phyloP scores from a whole-genome alignment of 495 filamentous ascomycete genomes.

The Talaromyces wortmannii region DNA sequence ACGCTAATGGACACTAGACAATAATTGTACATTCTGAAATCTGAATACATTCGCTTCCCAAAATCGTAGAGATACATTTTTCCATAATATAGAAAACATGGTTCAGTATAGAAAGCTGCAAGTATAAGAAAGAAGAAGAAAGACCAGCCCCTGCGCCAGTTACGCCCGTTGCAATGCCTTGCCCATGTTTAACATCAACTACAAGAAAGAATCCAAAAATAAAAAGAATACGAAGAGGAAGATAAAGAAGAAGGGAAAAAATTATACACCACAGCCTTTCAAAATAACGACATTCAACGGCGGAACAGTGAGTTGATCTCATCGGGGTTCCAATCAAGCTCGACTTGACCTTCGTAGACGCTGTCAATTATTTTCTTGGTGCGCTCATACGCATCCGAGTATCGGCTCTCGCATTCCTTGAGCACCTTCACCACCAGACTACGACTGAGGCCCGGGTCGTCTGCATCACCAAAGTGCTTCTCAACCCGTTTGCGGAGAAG shows the following conservation, averaged over 20 bases:
- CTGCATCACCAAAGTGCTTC: conserved; percentile 90
- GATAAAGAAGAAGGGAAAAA: conserved; percentile 1
- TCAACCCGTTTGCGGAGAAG: conserved; percentile 82
- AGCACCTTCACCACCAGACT: conserved; percentile 70
- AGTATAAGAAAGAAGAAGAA: background rate
- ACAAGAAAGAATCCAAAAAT: background rate
- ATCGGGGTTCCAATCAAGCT: conserved; percentile 54
- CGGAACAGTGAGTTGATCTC: conserved; percentile 47
- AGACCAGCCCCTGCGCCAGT: background rate
- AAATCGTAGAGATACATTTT: background rate
- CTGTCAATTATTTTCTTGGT: conserved; percentile 54
- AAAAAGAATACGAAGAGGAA: conserved; percentile 4
- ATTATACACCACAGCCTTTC: conserved; percentile 5
- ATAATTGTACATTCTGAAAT: background rate
- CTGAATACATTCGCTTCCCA: background rate
- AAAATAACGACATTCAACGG: background rate
- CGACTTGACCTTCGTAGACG: conserved; percentile 59
- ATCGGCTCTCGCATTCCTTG: conserved; percentile 74
- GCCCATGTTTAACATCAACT: background rate
- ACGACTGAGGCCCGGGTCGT: conserved; percentile 61
- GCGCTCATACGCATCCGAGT: conserved; percentile 65
- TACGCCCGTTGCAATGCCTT: background rate
- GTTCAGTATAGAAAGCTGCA: background rate
- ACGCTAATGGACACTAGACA: too few species aligned
- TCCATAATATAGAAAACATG: too few species aligned